Conservation (phyloP, 768 basidiomycete genomes). For the Hydnomerulius pinastri region DNA sequence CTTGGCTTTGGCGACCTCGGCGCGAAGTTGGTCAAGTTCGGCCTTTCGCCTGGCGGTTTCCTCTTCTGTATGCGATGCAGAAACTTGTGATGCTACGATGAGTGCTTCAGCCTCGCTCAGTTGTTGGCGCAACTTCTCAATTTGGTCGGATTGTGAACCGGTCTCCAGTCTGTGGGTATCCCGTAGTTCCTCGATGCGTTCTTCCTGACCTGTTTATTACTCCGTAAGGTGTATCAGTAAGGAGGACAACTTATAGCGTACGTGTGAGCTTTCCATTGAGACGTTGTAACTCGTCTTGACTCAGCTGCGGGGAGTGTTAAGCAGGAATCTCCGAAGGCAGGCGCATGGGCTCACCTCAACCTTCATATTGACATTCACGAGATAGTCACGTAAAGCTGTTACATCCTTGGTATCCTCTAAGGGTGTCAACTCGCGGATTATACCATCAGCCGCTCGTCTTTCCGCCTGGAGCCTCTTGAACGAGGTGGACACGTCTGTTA, state of each 20-base stretch:
- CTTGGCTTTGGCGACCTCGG: slow-evolving; percentile 64
- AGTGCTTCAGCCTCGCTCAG: slow-evolving; percentile 71
- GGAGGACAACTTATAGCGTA: slow-evolving; percentile 39
- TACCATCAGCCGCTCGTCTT: slow-evolving; percentile 63
- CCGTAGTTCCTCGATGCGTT: slow-evolving; percentile 79
- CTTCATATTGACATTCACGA: slow-evolving; percentile 67
- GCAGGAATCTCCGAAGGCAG: neutral
- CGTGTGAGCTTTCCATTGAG: slow-evolving; percentile 72
- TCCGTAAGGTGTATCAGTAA: slow-evolving; percentile 3
- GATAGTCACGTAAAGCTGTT: slow-evolving; percentile 70
- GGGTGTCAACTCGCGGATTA: slow-evolving; percentile 73
- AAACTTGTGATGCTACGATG: slow-evolving; percentile 55
- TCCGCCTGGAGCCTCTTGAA: slow-evolving; percentile 77
- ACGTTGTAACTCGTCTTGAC: slow-evolving; percentile 78
- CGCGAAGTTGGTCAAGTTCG: slow-evolving; percentile 59
- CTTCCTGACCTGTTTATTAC: slow-evolving; percentile 68
- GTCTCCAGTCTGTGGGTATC: slow-evolving; percentile 83
- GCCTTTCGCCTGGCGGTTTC: slow-evolving; percentile 49
- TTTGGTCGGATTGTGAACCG: slow-evolving; percentile 73
- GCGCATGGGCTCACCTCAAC: slow-evolving; percentile 55
- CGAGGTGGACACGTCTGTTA: slow-evolving; percentile 74
- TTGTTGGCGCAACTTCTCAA: slow-evolving; percentile 69
- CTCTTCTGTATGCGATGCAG: slow-evolving; percentile 50
- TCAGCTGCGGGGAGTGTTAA: slow-evolving; percentile 43
- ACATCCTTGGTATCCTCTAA: slow-evolving; percentile 65